Evolutionary conservation across 2,329 filamentous ascomycete species (phyloP), one percentile per base, ranked within the genome.

Genomic region (Aspergillus fischeri): DNA sequence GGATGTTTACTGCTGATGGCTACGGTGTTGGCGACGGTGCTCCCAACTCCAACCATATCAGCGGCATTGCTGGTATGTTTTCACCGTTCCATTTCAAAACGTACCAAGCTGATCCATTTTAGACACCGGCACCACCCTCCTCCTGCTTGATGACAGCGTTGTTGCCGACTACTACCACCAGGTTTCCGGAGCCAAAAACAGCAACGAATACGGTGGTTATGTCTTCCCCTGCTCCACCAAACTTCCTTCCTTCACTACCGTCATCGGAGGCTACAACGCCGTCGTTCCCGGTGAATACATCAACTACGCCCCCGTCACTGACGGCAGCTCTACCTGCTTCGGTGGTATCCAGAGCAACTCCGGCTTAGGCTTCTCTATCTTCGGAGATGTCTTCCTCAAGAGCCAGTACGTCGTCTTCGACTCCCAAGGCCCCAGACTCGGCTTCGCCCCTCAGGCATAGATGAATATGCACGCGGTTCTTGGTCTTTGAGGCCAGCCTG

Each of bases 341-440:
- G 90, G 90, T 55, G 91, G 90, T 51, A 82, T 95, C 61, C 91
- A 94, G 78, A 80, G 75, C 61, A 79, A 82, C 65, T 67, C 73
- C 1, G 82, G 80, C n/a, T 73, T 87, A 49, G 80, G 80, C 5
- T 80, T 87, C 61, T 84, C 81, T 55, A 91, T 95, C 67, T 83
- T 92, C 55, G 91, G 91, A 9, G 89, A 92, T 59, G 80, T 89
- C 55, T 90, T 92, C 77, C 81, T 94, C 63, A 94, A 94, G 83
- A 83, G 83, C 55, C 79, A 89, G 61, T 92, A 89, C 69, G 85
- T 88, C 29, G 84, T 91, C 50, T 91, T 91, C 71, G 87, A 91
- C 68, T 72, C 79, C 5, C 73, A 70, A 21, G 75, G 75, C 4
- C 74, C 76, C 57, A 72, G 74, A 49, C 68, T 84, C 28, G 81